Evolutionary conservation across 805 yeast genomes (phyloP), one percentile per base, ranked within the genome.

Genomic region (Candida michaelii): DNA sequence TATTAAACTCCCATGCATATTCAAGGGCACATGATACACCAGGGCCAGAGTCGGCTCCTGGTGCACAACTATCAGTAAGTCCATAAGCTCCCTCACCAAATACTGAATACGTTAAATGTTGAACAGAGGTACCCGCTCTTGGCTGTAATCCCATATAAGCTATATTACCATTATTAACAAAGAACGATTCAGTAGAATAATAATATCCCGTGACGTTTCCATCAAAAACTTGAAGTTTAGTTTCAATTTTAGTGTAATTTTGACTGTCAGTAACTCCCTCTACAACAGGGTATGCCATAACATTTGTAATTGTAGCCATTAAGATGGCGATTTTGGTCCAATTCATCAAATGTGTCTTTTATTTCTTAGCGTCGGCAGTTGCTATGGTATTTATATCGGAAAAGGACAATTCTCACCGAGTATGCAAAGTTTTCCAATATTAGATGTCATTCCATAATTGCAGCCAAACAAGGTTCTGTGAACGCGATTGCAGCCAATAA

Each of bases 61-160:
- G 21, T 7, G 11, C 2, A 30, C 52, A 49, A 16, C 19, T 14
- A 9, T 30, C 36, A n/a, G 38, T 15, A 17, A 34, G 34, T 25
- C 38, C 21, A 6, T 12, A 5, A 21, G 50, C 37, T 10, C 42
- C 43, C 4, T 37, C 30, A 16, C 51, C 48, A 44, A 46, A 46
- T 5, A 32, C 51, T 37, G 49, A 45, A 32, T 23, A 48, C 9
- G 46, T 33, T 35, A 46, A 39, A 25, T 48, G 50, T 16, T 48
- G 50, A 2, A 17, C 15, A 3, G 19, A 17, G 9, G 17, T 31
- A 12, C 37, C 40, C 6, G 18, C 39, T 40, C 50, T 40, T 27
- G 50, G 48, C 30, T 44, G 52, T 27, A 31, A 31, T 5, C 52
- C 52, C 30, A 46, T 25, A 21, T 48, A 48, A 2, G 47, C 47